These are phyloP conservation scores for Solanum chilense DNA, from an alignment of 257 asterid genomes.

Conservation along the genomic window DNA sequence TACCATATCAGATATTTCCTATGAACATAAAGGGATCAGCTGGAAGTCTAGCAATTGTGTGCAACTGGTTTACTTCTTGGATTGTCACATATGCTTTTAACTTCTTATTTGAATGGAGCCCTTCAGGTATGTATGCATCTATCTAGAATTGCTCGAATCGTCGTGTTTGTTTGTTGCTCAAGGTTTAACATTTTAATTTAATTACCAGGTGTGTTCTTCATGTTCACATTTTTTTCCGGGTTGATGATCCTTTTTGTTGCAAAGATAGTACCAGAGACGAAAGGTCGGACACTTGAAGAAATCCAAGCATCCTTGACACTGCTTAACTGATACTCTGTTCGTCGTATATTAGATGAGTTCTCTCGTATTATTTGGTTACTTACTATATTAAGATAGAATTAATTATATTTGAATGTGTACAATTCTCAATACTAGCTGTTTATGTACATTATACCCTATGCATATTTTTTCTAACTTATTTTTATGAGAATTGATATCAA, in stretches of 20 bases:
- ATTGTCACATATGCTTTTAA: slow-evolving; percentile 54
- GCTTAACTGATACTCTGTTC: background rate
- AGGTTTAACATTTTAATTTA: background rate
- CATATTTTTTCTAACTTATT: background rate
- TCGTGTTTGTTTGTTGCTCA: background rate
- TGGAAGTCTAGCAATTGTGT: slow-evolving; percentile 50
- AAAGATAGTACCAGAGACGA: slow-evolving; percentile 76
- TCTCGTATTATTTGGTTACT: too few species aligned
- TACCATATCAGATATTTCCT: slow-evolving; percentile 51
- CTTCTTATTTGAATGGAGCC: slow-evolving; percentile 48
- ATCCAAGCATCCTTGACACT: slow-evolving; percentile 39
- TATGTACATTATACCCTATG: background rate
- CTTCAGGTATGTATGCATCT: slow-evolving; percentile 45
- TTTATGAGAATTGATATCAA: background rate
- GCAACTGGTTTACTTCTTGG: slow-evolving; percentile 54
- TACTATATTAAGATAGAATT: too few species aligned
- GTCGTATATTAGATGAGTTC: background rate
- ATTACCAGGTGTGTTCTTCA: slow-evolving; percentile 39
- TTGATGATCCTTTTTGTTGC: slow-evolving; percentile 41
- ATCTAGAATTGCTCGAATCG: background rate
- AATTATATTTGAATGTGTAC: background rate
- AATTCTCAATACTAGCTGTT: background rate
- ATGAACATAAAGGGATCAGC: slow-evolving; percentile 54
- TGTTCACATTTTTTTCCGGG: slow-evolving; percentile 26
- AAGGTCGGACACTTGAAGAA: slow-evolving; percentile 69